phyloP scores from a whole-genome alignment of 2,329 filamentous ascomycete species.

The Pyrenophora seminiperda region DNA sequence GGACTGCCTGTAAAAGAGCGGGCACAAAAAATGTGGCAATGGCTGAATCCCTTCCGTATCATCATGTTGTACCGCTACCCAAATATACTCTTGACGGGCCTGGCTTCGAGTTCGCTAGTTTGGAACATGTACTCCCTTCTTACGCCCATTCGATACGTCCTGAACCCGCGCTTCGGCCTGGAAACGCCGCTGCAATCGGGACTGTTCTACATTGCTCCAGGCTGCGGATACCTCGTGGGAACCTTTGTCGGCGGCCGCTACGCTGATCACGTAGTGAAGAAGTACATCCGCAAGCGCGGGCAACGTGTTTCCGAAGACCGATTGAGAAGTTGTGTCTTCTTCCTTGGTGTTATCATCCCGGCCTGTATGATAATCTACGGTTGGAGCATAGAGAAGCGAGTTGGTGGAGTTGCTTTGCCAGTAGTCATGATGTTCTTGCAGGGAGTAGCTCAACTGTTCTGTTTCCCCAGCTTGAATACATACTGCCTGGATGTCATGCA shows the following conservation, averaged over 20 bases:
- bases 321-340: conserved; percentile 60
- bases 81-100: conserved; percentile 63
- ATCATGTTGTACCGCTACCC: conserved; percentile 69
- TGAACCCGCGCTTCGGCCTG: conserved; percentile 75
- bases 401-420: conserved; percentile 64
- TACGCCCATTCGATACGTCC: conserved; percentile 72
- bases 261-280: conserved; percentile 69
- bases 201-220: conserved; percentile 76
- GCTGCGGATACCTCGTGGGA: conserved; percentile 70
- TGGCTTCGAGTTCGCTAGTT: conserved; percentile 67
- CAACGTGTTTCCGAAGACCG: conserved; percentile 71
- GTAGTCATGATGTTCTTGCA: conserved; percentile 77
- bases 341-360: conserved; percentile 64
- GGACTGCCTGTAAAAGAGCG: conserved; percentile 59
- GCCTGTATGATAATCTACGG: conserved; percentile 71
- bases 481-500: conserved; percentile 86
- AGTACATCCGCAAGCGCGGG: conserved; percentile 66
- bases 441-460: conserved; percentile 75
- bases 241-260: conserved; percentile 74
- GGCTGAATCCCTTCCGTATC: conserved; percentile 70
- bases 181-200: conserved; percentile 69
- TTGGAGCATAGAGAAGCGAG: conserved; percentile 63
- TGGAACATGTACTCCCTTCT: conserved; percentile 78
- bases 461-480: conserved; percentile 76
- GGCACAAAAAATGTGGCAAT: conserved; percentile 61